Evolutionary conservation across 352 stramenopile species (phyloP).

Genomic region (Peronospora belbahrii): DNA sequence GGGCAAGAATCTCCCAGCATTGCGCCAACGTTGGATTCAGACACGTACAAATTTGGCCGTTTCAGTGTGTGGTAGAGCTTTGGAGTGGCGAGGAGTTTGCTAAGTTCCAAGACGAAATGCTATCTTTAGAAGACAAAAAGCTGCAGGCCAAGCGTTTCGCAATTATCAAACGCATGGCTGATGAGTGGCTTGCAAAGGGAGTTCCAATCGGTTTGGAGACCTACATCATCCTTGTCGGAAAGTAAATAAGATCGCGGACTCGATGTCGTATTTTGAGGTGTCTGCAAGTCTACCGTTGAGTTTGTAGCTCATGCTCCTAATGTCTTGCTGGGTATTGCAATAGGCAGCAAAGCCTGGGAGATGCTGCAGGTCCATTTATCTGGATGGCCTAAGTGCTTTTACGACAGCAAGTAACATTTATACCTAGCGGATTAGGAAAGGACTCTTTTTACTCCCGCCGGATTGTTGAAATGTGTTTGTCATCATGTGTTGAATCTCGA

Average conservation of each 20-base stretch:
- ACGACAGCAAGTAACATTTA: too few species aligned
- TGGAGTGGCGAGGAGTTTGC: constrained; percentile 43
- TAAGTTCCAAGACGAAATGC: constrained; percentile 23
- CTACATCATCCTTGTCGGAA: constrained; percentile 42
- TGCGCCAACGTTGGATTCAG: constrained; percentile 32
- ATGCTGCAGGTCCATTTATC: constrained; percentile 1
- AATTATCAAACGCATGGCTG: constrained; percentile 31
- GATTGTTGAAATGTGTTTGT: too few species aligned
- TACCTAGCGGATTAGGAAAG: too few species aligned
- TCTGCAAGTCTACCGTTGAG: neutral
- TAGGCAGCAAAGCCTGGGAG: constrained; percentile 13
- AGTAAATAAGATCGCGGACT: constrained; percentile 7
- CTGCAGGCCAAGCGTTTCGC: constrained; percentile 18
- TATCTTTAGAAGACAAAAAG: constrained; percentile 27
- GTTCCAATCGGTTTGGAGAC: constrained; percentile 47
- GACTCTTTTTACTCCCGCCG: too few species aligned
- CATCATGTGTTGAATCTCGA: too few species aligned
- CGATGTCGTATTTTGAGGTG: neutral
- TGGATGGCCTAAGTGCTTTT: too few species aligned
- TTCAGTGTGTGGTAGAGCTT: constrained; percentile 38
- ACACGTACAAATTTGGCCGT: constrained; percentile 39
- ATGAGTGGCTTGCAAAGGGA: constrained; percentile 43
- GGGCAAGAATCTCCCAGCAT: constrained; percentile 32
- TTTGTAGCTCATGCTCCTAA: constrained; percentile 10
- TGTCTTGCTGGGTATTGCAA: constrained; percentile 11